Evolutionary conservation across 768 basidiomycete species (phyloP), one percentile per base, ranked within the genome.

Genomic region (Cystobasidium ongulense): DNA sequence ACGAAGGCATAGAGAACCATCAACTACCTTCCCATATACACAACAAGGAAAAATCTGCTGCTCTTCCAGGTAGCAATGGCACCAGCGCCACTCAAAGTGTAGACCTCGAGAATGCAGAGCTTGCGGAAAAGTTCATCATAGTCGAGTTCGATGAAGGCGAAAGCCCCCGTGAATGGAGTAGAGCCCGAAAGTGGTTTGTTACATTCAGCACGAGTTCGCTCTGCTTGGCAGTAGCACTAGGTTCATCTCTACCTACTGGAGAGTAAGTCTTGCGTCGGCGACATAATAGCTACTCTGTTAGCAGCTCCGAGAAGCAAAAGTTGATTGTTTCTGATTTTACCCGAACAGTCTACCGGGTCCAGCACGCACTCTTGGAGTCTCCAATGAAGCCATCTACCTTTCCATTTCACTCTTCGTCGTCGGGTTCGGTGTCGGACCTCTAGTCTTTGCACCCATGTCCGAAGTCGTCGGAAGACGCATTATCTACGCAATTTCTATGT

Each of bases 401-500:
- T 35, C 59, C 59, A 39, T 62, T 3, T 33, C 59, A 11, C 59
- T 62, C 8, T 62, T 62, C 59, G 15, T 74, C 25, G 27, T 17
- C 61, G 46, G 1, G 7, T n/a, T 52, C 4, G 18, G 36, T 15
- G n/a, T 31, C 33, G 21, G 39, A 0, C 35, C 68, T 29, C 41
- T 57, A 25, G 74, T 36, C 39, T 70, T 25, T 57, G 59, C 31
- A 11, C 7, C 38, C 15, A 2, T 50, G 21, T 39, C 59, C 27
- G 5, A 27, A 18, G 53, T 80, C 23, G 65, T 75, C 25, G 81
- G 81, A 7, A 74, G 80, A 11, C 74, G 77, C 25, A 74, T 76
- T 0, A 74, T 79, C 67, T 79, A 77, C 76, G 78, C 72, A 70
- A 76, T 36, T 77, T 79, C 41, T 63, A 67, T 80, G 68, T 81